These are phyloP conservation scores for Priceomyces castillae DNA, from an alignment of 805 yeast genomes.

Conservation along the genomic window DNA sequence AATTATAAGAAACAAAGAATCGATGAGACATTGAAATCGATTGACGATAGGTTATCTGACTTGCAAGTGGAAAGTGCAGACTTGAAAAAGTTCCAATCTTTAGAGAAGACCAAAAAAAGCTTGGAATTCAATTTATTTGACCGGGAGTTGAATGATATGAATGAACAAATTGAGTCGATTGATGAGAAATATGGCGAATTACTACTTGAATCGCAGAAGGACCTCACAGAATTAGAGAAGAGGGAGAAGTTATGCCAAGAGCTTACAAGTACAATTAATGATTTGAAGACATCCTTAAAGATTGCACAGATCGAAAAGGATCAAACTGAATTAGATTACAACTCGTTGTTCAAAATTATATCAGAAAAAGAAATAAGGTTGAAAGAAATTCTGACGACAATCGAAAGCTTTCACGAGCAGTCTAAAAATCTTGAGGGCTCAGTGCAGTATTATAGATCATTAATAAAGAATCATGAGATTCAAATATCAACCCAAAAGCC, in stretches of 20 bases:
- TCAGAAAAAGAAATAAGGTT: conserved; percentile 50
- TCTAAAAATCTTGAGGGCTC: conserved; percentile 18
- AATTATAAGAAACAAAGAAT: conserved; percentile 67
- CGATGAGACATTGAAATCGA: conserved; percentile 66
- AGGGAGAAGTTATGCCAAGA: conserved; percentile 54
- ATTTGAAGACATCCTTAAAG: conserved; percentile 47
- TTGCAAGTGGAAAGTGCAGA: conserved; percentile 79
- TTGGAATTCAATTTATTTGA: conserved; percentile 74
- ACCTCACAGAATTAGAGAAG: conserved; percentile 54
- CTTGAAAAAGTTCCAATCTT: conserved; percentile 62
- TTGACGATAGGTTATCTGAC: conserved; percentile 71
- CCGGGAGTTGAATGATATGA: conserved; percentile 66
- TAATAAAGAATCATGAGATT: conserved; percentile 35
- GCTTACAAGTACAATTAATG: conserved; percentile 44
- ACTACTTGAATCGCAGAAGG: conserved; percentile 51
- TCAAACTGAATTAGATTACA: conserved; percentile 49
- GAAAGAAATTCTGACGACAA: conserved; percentile 39
- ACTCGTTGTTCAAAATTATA: conserved; percentile 46
- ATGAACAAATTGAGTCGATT: conserved; percentile 55
- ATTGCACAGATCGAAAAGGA: conserved; percentile 54
- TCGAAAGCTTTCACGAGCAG: conserved; percentile 29
- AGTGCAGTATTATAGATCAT: conserved; percentile 19
- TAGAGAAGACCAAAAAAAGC: conserved; percentile 66
- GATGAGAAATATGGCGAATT: conserved; percentile 56
- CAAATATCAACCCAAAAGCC: conserved; percentile 41